Conservation (phyloP, 805 yeast species). For the Ogataea zsoltii region DNA sequence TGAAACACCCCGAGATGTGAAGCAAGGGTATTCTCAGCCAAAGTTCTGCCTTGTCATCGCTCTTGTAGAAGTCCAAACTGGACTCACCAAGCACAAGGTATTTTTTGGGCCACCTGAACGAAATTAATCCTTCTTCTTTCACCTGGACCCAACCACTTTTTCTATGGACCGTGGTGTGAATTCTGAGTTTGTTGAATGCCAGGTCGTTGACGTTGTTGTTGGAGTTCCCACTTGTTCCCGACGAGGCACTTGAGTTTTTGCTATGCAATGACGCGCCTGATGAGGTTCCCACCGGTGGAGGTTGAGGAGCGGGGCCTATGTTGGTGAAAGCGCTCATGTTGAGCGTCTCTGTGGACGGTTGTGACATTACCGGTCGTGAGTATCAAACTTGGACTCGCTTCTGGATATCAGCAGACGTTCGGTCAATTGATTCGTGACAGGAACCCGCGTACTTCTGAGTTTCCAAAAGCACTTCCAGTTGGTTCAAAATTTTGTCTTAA, state of each 20-base stretch:
- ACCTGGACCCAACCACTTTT: conserved; percentile 85
- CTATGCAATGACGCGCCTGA: conserved; percentile 29
- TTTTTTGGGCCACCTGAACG: conserved; percentile 91
- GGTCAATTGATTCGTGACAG: background rate
- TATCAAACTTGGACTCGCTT: background rate
- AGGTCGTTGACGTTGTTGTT: conserved; percentile 8
- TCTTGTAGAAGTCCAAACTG: conserved; percentile 71
- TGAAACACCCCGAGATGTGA: conserved; percentile 61
- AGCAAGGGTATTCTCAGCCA: conserved; percentile 55
- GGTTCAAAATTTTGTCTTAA: background rate
- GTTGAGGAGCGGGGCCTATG: conserved; percentile 29
- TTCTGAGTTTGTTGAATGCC: conserved; percentile 18
- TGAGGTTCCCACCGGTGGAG: conserved; percentile 14
- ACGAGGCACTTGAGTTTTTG: conserved; percentile 35
- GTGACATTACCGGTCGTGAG: conserved; percentile 12
- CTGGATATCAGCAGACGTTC: background rate
- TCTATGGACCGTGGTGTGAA: conserved; percentile 37
- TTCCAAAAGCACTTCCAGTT: background rate
- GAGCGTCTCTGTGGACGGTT: conserved; percentile 17
- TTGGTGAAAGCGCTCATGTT: conserved; percentile 23
- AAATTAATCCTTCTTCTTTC: conserved; percentile 87
- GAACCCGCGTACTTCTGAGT: too few relatives aligned
- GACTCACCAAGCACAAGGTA: conserved; percentile 77
- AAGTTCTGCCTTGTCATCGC: conserved; percentile 53
- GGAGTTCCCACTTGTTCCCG: conserved; percentile 29